These are phyloP conservation scores for Komagataella ulmi DNA, from an alignment of 805 yeast species.

Conservation along the genomic window DNA sequence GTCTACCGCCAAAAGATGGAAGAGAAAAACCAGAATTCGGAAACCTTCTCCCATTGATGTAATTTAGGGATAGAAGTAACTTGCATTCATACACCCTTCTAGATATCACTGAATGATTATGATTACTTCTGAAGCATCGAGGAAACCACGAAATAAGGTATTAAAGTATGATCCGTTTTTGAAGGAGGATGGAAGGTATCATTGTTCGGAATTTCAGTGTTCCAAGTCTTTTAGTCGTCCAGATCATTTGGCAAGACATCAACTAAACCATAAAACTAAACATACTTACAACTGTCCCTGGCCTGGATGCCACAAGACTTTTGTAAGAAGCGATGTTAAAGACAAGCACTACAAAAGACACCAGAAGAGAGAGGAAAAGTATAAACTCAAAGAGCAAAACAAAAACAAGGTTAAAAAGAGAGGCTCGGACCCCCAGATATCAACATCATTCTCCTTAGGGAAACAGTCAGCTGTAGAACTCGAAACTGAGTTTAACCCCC, in stretches of 20 bases:
- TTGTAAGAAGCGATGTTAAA: constrained; percentile 38
- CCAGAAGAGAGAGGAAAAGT: constrained; percentile 13
- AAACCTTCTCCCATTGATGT: neutral
- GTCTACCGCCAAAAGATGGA: neutral
- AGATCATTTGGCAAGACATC: constrained; percentile 47
- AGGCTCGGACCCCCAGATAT: neutral
- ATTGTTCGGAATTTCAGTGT: constrained; percentile 17
- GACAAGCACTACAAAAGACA: constrained; percentile 28
- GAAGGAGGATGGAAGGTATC: neutral
- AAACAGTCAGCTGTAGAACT: neutral
- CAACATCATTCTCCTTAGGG: neutral
- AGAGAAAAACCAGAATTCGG: neutral
- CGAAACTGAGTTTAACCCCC: neutral
- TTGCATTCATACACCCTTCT: neutral
- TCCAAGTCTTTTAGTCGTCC: constrained; percentile 39
- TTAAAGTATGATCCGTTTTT: neutral
- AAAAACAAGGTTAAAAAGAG: neutral
- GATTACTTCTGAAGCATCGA: neutral
- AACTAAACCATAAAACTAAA: constrained; percentile 30
- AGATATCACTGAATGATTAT: neutral
- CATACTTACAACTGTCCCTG: constrained; percentile 32
- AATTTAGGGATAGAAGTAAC: neutral
- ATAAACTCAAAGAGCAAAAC: neutral
- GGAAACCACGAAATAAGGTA: neutral
- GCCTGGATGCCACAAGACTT: constrained; percentile 36